Base-by-base conservation (phyloP, 345 rosid species). In the Salix viminalis region DNA sequence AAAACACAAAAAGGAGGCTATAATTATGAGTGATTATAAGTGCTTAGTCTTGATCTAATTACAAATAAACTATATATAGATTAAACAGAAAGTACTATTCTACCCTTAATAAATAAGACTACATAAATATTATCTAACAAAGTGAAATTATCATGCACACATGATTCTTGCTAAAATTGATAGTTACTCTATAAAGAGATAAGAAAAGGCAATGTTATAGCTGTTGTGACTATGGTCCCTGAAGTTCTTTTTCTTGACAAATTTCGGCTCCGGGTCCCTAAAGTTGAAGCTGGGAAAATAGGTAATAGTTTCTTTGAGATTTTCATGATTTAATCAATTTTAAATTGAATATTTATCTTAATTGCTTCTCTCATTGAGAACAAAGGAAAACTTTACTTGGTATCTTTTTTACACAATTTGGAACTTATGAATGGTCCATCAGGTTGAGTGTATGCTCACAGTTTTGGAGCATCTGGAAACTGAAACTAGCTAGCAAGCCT, bases 241-340 rank as follows among this genome's bases (percentile, higher is more conserved):
- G 23, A 52, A 52, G 60, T 52, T 7, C 21, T 52, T 48, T 52
- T 19, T 54, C 60, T 69, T 62, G 56, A 24, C 21, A 50, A 69
- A 46, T 56, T 83, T 30, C 81, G 77, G 83, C 28, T 83, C 32
- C 65, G 30, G 76, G 46, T 60, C 67, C 32, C 44, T 32, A 62
- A 39, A 23, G 77, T 54, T 61, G 79, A 72, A 66, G 86, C 81
- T 32, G 11, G 34, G 67, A 30, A 67, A 41, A 77, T 80, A 48
- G 83, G 83, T 80, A 48, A 62, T 46, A 30, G 24, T 39, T 13
- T 60, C 7, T 60, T 14, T 23, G 7, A 11, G 5, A 7, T 37
- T 12, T 12, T 2, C 11, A 70, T 16, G 10, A 26, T 48, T 2
- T 67, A 18, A 19, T 19, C 21, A 65, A 36, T 18, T 18, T 36